phyloP scores from a whole-genome alignment of 2,329 filamentous ascomycete species.

The Phaeosphaeriaceae sp. region DNA sequence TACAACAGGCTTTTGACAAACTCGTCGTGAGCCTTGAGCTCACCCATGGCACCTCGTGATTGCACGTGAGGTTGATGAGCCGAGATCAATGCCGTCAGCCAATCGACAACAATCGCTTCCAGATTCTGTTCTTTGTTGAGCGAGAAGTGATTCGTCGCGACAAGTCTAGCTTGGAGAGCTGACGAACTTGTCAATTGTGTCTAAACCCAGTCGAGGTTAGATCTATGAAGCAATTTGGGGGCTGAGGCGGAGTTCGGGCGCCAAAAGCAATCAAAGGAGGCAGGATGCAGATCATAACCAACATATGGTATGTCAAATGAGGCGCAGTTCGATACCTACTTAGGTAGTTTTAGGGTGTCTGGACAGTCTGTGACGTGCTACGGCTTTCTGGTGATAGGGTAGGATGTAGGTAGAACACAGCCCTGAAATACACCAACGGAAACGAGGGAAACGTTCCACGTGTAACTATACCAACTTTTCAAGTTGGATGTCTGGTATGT shows the following conservation, averaged over 20 bases:
- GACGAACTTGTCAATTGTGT: slow-evolving; percentile 2
- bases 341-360: no score
- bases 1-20: no score
- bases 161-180: slow-evolving; percentile 4
- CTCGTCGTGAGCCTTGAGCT: background rate
- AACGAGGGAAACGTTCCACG: no score
- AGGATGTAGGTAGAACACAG: no score
- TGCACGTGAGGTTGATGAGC: slow-evolving; percentile 9
- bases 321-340: no score
- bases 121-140: slow-evolving; percentile 5
- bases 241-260: slow-evolving; percentile 1
- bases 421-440: no score
- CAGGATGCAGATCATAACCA: background rate
- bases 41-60: background rate
- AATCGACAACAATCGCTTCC: slow-evolving; percentile 10
- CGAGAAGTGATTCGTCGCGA: slow-evolving; percentile 4
- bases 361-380: no score
- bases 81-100: background rate
- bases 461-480: no score
- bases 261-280: no score
- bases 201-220: slow-evolving; percentile 13
- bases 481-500: no score
- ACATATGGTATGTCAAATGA: background rate
- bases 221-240: slow-evolving; percentile 13
- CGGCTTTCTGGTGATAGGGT: no score